Base-by-base conservation (phyloP, 2,329 filamentous ascomycete species). In the Neocatenulostroma microsporum region DNA sequence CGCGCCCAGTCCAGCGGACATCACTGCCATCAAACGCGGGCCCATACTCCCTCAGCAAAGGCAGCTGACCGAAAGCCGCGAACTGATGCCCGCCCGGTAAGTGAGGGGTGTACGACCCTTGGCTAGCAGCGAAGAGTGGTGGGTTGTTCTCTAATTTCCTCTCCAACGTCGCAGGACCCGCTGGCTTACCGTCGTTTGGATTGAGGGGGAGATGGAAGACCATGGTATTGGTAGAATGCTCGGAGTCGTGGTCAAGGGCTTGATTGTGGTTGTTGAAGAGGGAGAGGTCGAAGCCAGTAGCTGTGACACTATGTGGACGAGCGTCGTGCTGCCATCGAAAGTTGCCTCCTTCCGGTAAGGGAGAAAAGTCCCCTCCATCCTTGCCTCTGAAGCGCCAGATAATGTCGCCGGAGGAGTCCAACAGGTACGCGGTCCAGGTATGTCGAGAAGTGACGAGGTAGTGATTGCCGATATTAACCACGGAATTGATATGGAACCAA, bases 401-500 rank as follows among this genome's bases (percentile, higher is more conserved):
- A 9, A 55, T 44, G 3, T 42, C 36, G 15, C 51, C 51, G 13
- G 19, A 30, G 12, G 34, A 26, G 26, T 34, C 24, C n/a, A 52
- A 27, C 12, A 48, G 34, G 31, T 50, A 54, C 25, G 37, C 41
- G 6, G 47, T 40, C 48, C 47, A 55, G n/a, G 30, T 40, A 33
- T 52, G 50, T 1, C 51, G 42, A 11, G 31, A 35, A 35, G 44
- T 52, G 28, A 52, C 37, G 12, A 54, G 38, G 28, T 44, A 51
- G 39, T 50, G 34, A 12, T 46, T 37, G 2, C 48, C 49, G 17
- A 52, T 21, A 9, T 39, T 37, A 3, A 41, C 30, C n/a, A 53
- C 41, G 7, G 49, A 48, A 37, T 54, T 54, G 26, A 49, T 46
- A 40, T 54, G 49, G 40, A 53, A 54, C 19, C 28, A 46, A 27